These are phyloP conservation scores for Botrytis paeoniae DNA, from an alignment of 2,329 filamentous ascomycete species.

Conservation along the genomic window DNA sequence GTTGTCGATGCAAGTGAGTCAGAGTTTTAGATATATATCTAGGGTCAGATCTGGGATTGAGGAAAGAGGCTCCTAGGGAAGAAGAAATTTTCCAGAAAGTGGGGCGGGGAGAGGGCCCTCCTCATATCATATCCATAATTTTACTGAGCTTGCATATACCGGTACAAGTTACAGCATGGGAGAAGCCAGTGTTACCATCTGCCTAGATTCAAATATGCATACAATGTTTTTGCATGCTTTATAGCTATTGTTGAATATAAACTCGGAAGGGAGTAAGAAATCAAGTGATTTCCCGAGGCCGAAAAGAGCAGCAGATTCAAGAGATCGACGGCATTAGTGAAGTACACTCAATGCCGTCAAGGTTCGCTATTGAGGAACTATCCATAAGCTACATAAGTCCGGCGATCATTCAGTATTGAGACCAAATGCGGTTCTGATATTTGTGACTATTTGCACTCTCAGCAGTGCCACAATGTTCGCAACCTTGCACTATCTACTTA, in stretches of 20 bases:
- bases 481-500: not conserved
- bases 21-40: not conserved
- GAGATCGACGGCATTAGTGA: not conserved
- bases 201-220: not conserved
- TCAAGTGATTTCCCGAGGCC: not conserved
- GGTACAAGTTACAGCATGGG: not conserved
- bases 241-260: not conserved
- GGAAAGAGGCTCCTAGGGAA: not conserved
- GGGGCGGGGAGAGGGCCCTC: not conserved
- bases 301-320: not conserved
- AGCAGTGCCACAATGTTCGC: not conserved
- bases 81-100: not conserved
- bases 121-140: not conserved
- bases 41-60: not conserved
- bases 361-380: not conserved
- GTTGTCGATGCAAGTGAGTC: rapidly evolving
- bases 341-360: not conserved
- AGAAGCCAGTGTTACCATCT: not conserved
- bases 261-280: not conserved
- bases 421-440: not conserved
- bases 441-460: not conserved
- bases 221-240: not conserved
- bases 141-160: not conserved
- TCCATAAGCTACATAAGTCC: not conserved
- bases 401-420: not conserved